Evolutionary conservation across 495 filamentous ascomycete genomes (phyloP).

Genomic region (Pseudoneurospora amorphoporcata): DNA sequence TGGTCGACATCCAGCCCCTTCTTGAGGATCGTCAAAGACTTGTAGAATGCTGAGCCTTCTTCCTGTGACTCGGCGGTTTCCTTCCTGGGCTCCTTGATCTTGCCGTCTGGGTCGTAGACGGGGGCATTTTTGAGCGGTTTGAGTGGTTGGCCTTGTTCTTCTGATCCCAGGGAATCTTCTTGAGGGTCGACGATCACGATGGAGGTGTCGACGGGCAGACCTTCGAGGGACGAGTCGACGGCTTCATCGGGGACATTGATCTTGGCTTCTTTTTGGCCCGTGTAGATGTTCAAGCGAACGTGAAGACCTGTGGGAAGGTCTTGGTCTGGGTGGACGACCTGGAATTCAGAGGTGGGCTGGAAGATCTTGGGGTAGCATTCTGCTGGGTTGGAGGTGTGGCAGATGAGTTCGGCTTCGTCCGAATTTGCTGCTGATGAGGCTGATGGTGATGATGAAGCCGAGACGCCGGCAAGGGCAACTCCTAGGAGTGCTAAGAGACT

Average conservation of each 20-base stretch:
- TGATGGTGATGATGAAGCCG: slow-evolving; percentile 14
- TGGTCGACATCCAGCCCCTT: slow-evolving; percentile 24
- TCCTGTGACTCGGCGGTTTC: slow-evolving; percentile 15
- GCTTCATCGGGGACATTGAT: slow-evolving; percentile 42
- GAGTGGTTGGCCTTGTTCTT: slow-evolving; percentile 7
- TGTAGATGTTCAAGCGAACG: slow-evolving; percentile 50
- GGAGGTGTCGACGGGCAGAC: slow-evolving; percentile 36
- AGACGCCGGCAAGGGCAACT: slow-evolving; percentile 10
- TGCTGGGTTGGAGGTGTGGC: slow-evolving; percentile 44
- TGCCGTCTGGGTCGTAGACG: slow-evolving; percentile 38
- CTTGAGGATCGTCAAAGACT: slow-evolving; percentile 35
- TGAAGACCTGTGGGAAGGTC: slow-evolving; percentile 53
- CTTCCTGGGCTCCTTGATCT: slow-evolving; percentile 34
- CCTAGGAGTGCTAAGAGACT: slow-evolving; percentile 17
- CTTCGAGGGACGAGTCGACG: slow-evolving; percentile 29
- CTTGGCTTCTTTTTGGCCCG: slow-evolving; percentile 53
- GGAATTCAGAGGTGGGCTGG: slow-evolving; percentile 50
- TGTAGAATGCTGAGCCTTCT: slow-evolving; percentile 24
- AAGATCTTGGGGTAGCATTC: slow-evolving; percentile 59
- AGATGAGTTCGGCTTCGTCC: slow-evolving; percentile 44
- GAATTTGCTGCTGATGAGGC: slow-evolving; percentile 3
- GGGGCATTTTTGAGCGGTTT: slow-evolving; percentile 30
- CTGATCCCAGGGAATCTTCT: slow-evolving; percentile 12
- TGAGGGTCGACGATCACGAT: slow-evolving; percentile 35
- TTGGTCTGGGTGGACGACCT: slow-evolving; percentile 51